A percentile compares a stretch with the other conserved stretches of the same genome.
phyloP scores from a whole-genome alignment of 495 filamentous ascomycete species.

The Podospora pseudocomata region DNA sequence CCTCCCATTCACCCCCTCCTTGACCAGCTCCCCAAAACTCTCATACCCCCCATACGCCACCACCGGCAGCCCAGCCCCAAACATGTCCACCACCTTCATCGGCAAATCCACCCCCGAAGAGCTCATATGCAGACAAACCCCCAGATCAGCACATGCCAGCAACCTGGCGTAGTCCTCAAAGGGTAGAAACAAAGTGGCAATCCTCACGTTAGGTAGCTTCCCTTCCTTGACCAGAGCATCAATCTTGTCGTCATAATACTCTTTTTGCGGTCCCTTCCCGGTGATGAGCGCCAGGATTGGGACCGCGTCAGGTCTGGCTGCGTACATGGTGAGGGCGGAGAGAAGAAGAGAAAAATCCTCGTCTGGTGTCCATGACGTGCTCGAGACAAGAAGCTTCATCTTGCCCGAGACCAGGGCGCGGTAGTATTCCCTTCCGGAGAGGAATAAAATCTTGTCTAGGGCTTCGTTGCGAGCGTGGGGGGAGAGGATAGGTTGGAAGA shows the following conservation, averaged over 20 bases:
- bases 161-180: constrained; percentile 80
- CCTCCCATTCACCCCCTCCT: constrained; percentile 76
- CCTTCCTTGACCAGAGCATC: constrained; percentile 52
- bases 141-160: constrained; percentile 83
- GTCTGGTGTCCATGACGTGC: constrained; percentile 94
- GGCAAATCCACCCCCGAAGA: constrained; percentile 93
- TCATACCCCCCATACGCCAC: constrained; percentile 78
- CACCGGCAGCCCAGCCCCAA: constrained; percentile 88
- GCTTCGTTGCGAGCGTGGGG: constrained; percentile 39
- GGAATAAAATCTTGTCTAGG: constrained; percentile 38
- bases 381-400: constrained; percentile 72
- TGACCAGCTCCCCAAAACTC: constrained; percentile 82
- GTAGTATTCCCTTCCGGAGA: constrained; percentile 59
- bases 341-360: constrained; percentile 92
- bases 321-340: constrained; percentile 73
- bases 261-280: constrained; percentile 82
- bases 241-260: constrained; percentile 67
- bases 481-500: constrained; percentile 68
- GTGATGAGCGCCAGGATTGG: constrained; percentile 77
- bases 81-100: constrained; percentile 99
- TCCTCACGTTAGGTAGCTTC: constrained; percentile 61
- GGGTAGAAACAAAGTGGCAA: constrained; percentile 78
- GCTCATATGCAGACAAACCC: constrained; percentile 86
- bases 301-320: constrained; percentile 40
- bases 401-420: constrained; percentile 50